phyloP scores from a whole-genome alignment of 345 rosid species.

The Schrenkiella parvula region DNA sequence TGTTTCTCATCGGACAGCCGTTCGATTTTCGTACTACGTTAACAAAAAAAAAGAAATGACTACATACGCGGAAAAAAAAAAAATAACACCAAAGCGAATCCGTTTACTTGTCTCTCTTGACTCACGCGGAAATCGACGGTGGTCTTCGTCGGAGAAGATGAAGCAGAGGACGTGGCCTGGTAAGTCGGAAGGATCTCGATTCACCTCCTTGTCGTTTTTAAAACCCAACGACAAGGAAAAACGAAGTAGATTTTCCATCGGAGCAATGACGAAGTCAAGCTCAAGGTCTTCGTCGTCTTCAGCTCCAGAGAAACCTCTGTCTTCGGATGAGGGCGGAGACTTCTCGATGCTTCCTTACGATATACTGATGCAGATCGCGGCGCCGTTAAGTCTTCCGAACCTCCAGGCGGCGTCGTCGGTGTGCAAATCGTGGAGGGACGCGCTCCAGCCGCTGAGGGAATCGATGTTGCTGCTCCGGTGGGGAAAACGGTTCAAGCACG shows the following conservation, averaged over 20 bases:
- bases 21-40: not conserved
- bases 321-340: conserved; percentile 34
- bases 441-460: conserved; percentile 75
- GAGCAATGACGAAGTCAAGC: conserved; percentile 12
- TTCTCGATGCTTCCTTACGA: conserved; percentile 76
- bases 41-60: not conserved
- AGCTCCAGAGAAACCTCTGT: not conserved
- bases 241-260: conserved; percentile 13
- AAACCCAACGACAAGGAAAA: conserved; percentile 23
- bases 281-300: conserved; percentile 6
- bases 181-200: conserved; percentile 41
- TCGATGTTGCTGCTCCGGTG: conserved; percentile 68
- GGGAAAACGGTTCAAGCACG: conserved; percentile 92
- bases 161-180: conserved; percentile 53
- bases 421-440: conserved; percentile 83
- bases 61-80: not conserved
- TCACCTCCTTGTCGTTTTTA: conserved; percentile 30
- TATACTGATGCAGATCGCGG: conserved; percentile 54
- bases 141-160: conserved; percentile 35
- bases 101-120: conserved; percentile 16
- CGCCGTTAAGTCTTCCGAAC: conserved; percentile 59
- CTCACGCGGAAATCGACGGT: conserved; percentile 22
- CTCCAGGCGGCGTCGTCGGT: conserved; percentile 70
- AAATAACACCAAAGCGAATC: not conserved
- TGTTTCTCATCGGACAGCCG: conserved; percentile 1